Conservation (phyloP, 1,139 yeast species). For the Lodderomyces beijingensis region DNA sequence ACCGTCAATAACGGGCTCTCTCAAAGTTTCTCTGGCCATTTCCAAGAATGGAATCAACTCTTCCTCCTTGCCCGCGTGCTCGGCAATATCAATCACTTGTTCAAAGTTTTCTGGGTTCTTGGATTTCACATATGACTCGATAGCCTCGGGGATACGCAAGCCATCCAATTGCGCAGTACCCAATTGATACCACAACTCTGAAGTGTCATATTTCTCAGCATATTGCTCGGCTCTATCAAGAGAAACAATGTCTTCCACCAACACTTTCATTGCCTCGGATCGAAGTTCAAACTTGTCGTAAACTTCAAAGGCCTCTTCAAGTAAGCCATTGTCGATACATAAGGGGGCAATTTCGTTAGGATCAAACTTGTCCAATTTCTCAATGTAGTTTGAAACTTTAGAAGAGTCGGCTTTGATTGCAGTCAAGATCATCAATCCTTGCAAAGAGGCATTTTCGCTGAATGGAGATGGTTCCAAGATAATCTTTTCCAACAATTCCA, state of each 20-base stretch:
- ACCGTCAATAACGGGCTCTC: conserved; percentile 92
- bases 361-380: conserved; percentile 85
- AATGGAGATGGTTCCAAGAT: conserved; percentile 96
- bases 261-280: conserved; percentile 78
- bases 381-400: conserved; percentile 79
- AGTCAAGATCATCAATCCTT: conserved; percentile 86
- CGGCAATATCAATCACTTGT: conserved; percentile 91
- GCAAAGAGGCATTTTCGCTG: conserved; percentile 90
- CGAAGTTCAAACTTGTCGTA: conserved; percentile 81
- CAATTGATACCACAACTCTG: conserved; percentile 90
- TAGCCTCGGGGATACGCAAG: conserved; percentile 86
- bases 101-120: conserved; percentile 87
- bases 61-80: conserved; percentile 93
- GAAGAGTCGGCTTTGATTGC: conserved; percentile 94
- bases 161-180: conserved; percentile 97
- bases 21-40: conserved; percentile 91
- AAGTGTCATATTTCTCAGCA: conserved; percentile 82
- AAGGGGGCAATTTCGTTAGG: conserved; percentile 92
- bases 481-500: conserved; percentile 91
- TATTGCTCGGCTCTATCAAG: conserved; percentile 92
- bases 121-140: conserved; percentile 84
- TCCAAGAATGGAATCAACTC: conserved; percentile 82
- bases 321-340: conserved; percentile 81
- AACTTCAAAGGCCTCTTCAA: conserved; percentile 93
- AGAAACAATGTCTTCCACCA: conserved; percentile 90